Conservation (phyloP, 352 stramenopile species). For the Pythium guiyangense region DNA sequence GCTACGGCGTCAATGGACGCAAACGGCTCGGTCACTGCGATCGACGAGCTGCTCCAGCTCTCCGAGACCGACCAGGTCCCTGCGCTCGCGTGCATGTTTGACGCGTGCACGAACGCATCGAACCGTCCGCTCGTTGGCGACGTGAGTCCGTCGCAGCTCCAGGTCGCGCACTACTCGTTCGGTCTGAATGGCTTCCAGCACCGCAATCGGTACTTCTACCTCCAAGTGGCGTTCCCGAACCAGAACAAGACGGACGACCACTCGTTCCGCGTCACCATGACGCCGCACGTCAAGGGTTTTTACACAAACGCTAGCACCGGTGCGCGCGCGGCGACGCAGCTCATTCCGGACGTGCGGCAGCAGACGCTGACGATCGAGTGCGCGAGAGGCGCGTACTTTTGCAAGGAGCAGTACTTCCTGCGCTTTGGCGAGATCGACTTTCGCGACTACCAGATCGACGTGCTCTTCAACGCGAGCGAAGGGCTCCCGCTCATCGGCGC, state of each 20-base stretch:
- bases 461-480: constrained; percentile 51
- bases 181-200: constrained; percentile 44
- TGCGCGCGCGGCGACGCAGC: constrained; percentile 28
- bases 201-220: constrained; percentile 61
- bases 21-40: constrained; percentile 27
- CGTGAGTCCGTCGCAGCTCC: constrained; percentile 21
- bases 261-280: constrained; percentile 49
- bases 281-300: constrained; percentile 43
- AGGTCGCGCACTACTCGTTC: constrained; percentile 51
- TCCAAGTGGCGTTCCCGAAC: constrained; percentile 47
- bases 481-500: constrained; percentile 28
- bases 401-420: constrained; percentile 42
- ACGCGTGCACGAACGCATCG: constrained; percentile 37
- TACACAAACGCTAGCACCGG: constrained; percentile 28
- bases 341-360: constrained; percentile 32
- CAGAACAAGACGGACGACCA: constrained; percentile 20
- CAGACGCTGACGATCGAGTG: constrained; percentile 35
- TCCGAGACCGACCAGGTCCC: constrained; percentile 19
- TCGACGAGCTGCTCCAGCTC: constrained; percentile 38
- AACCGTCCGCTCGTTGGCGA: constrained; percentile 30
- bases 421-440: constrained; percentile 55
- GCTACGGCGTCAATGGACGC: background rate
- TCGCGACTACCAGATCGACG: constrained; percentile 43
- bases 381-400: constrained; percentile 23
- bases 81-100: constrained; percentile 48